Evolutionary conservation across 352 stramenopile genomes (phyloP).

Genomic region (Globisporangium barbulae): DNA sequence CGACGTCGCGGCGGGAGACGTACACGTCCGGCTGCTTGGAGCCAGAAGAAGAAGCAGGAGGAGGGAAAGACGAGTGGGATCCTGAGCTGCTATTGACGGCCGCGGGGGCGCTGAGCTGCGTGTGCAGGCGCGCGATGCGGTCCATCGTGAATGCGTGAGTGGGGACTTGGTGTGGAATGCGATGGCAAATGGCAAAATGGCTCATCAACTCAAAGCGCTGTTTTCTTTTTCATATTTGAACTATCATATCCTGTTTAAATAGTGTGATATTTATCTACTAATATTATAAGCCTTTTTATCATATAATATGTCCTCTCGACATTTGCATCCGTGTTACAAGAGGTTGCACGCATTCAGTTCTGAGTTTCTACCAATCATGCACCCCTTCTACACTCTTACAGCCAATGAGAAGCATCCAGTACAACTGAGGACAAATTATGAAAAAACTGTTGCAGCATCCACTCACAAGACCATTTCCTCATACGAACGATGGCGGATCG

Average conservation of each 20-base stretch:
- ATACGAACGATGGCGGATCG: slow-evolving; percentile 23
- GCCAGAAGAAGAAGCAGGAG: not conserved
- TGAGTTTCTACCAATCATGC: not conserved
- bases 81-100: not conserved
- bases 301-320: too few species aligned
- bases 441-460: not conserved
- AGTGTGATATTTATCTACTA: not conserved
- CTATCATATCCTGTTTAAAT: not conserved
- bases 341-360: too few species aligned
- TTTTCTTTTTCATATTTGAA: not conserved
- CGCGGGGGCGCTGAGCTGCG: slow-evolving; percentile 24
- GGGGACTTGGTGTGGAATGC: not conserved
- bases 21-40: slow-evolving; percentile 20
- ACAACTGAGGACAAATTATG: not conserved
- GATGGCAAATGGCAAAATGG: slow-evolving; percentile 3
- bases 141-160: slow-evolving; percentile 23
- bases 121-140: slow-evolving; percentile 35
- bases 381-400: too few species aligned
- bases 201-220: not conserved
- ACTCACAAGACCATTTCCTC: not conserved
- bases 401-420: too few species aligned
- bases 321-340: too few species aligned
- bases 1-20: slow-evolving; percentile 23
- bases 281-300: too few species aligned
- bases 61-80: not conserved